These are phyloP conservation scores for Craterostigma plantagineum DNA, from an alignment of 257 asterid species.

Conservation along the genomic window DNA sequence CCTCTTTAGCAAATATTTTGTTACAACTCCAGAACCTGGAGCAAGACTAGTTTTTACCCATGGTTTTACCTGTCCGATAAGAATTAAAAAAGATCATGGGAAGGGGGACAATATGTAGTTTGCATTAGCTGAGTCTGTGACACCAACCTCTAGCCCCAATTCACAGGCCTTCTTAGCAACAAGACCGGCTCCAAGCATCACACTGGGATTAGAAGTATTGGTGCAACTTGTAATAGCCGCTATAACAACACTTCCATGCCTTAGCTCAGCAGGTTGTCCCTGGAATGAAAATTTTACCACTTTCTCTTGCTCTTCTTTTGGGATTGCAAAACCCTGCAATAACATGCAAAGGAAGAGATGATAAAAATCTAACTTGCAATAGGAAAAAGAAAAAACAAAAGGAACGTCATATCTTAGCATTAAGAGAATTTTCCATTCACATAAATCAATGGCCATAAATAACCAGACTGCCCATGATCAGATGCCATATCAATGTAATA, in stretches of 20 bases:
- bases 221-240: constrained; percentile 96
- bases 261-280: constrained; percentile 70
- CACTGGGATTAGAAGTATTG: constrained; percentile 93
- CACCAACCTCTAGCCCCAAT: constrained; percentile 77
- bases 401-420: no score
- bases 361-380: background rate
- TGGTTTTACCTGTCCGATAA: constrained; percentile 60
- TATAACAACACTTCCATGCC: constrained; percentile 85
- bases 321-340: constrained; percentile 67
- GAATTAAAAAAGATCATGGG: background rate
- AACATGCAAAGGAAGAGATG: background rate
- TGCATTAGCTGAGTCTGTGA: no score
- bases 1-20: constrained; percentile 76
- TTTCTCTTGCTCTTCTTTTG: constrained; percentile 61
- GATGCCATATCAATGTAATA: background rate
- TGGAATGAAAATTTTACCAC: constrained; percentile 53
- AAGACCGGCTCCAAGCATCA: constrained; percentile 97
- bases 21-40: constrained; percentile 92
- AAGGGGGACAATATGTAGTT: background rate
- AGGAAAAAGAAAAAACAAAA: background rate
- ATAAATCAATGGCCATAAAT: no score
- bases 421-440: no score
- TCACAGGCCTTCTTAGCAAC: constrained; percentile 93
- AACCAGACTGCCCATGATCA: no score
- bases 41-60: constrained; percentile 96